Percentiles rank a stretch among this genome's conserved stretches.
phyloP scores from a whole-genome alignment of 179 eudicot genomes.

The Silene noctiflora region DNA sequence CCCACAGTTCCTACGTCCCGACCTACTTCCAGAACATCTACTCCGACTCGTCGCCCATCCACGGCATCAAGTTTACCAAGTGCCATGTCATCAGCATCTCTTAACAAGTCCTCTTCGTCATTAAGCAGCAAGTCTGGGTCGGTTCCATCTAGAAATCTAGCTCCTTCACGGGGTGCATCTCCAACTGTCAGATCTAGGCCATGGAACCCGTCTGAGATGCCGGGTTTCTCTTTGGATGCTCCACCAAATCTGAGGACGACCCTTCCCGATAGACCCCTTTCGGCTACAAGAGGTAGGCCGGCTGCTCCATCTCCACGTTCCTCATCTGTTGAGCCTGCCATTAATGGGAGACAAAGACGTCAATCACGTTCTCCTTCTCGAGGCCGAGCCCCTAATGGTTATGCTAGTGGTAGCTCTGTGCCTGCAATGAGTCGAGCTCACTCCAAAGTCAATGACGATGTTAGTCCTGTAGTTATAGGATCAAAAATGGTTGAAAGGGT shows the following conservation, averaged over 20 bases:
- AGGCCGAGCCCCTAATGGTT: conserved; percentile 83
- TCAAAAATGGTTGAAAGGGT: conserved; percentile 98
- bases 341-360: conserved; percentile 67
- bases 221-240: conserved; percentile 89
- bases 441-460: conserved; percentile 79
- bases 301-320: conserved; percentile 72
- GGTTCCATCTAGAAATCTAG: conserved; percentile 49
- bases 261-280: conserved; percentile 77
- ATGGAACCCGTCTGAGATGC: conserved; percentile 99
- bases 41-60: conserved; percentile 72
- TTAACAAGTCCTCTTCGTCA: conserved; percentile 53
- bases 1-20: conserved; percentile 56
- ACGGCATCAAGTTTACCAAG: conserved; percentile 39
- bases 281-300: conserved; percentile 89
- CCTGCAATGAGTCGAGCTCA: conserved; percentile 68
- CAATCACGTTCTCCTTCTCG: conserved; percentile 96
- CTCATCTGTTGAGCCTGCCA: conserved; percentile 71
- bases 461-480: conserved; percentile 81
- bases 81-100: conserved; percentile 37
- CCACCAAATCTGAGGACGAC: conserved; percentile 97
- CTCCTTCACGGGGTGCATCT: conserved; percentile 62
- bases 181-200: conserved; percentile 80
- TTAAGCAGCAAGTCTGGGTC: conserved; percentile 49
- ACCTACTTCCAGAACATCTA: conserved; percentile 65
- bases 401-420: conserved; percentile 71